phyloP scores from a whole-genome alignment of 2,329 filamentous ascomycete genomes.

The Podosphaera aphanis region DNA sequence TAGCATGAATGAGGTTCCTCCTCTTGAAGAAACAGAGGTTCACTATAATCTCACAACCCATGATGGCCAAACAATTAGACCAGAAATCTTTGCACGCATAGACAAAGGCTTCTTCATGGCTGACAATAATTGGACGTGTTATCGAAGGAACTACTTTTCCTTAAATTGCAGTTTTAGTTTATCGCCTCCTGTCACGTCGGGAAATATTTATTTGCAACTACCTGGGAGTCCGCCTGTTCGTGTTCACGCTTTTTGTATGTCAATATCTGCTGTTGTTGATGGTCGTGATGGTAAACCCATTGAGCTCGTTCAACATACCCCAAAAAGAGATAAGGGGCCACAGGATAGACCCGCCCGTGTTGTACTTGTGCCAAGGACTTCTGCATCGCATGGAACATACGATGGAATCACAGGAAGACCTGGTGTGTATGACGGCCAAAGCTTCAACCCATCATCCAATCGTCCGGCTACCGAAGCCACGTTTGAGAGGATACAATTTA shows the following conservation, averaged over 20 bases:
- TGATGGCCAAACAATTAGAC: conserved; percentile 27
- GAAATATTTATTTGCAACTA: conserved; percentile 19
- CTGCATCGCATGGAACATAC: conserved; percentile 10
- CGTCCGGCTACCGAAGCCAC: conserved; percentile 14
- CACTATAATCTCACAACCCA: conserved; percentile 25
- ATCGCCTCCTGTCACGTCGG: conserved; percentile 20
- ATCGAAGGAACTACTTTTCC: conserved; percentile 49
- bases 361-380: conserved; percentile 14
- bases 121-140: conserved; percentile 51
- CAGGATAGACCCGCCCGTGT: conserved; percentile 34
- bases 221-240: conserved; percentile 7
- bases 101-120: conserved; percentile 47
- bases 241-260: conserved; percentile 39
- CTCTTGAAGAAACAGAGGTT: conserved; percentile 18
- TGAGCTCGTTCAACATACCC: conserved; percentile 53
- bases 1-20: conserved; percentile 16
- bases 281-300: conserved; percentile 36
- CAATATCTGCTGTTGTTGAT: conserved; percentile 43
- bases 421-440: conserved; percentile 8
- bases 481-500: conserved; percentile 56
- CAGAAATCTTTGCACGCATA: conserved; percentile 41
- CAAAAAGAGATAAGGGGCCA: conserved; percentile 48
- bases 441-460: conserved; percentile 10
- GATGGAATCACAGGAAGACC: conserved; percentile 2
- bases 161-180: conserved; percentile 41